These are phyloP conservation scores for Pisolithus albus DNA, from an alignment of 768 basidiomycete species.

Conservation along the genomic window DNA sequence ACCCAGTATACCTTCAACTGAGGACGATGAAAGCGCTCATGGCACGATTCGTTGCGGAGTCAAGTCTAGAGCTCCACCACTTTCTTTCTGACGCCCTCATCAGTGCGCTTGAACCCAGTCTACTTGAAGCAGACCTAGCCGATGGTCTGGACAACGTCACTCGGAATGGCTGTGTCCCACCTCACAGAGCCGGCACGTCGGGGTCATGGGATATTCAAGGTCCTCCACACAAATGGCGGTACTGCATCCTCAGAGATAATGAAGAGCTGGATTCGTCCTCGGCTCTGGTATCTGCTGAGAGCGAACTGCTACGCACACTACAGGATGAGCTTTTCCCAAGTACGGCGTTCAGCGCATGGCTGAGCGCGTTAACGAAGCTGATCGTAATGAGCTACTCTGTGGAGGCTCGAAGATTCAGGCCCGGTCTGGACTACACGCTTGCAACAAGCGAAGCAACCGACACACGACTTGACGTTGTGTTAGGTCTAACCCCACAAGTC, in stretches of 20 bases:
- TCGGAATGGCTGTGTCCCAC: constrained; percentile 50
- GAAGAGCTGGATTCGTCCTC: background rate
- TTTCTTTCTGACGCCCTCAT: constrained; percentile 74
- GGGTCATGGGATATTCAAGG: constrained; percentile 69
- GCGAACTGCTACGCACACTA: constrained; percentile 32
- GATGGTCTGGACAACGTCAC: constrained; percentile 53
- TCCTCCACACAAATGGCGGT: constrained; percentile 94
- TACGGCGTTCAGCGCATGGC: constrained; percentile 86
- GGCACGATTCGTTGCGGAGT: constrained; percentile 76
- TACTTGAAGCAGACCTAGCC: constrained; percentile 54
- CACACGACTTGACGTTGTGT: constrained; percentile 75
- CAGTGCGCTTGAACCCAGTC: constrained; percentile 52
- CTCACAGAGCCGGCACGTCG: constrained; percentile 57
- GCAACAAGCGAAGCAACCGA: constrained; percentile 82
- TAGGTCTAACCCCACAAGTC: constrained; percentile 75
- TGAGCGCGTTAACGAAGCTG: constrained; percentile 62
- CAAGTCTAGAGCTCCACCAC: constrained; percentile 80
- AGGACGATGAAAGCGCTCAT: constrained; percentile 77
- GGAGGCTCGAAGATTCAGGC: constrained; percentile 85
- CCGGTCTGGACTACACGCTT: constrained; percentile 91
- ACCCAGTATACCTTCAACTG: constrained; percentile 83
- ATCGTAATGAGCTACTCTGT: constrained; percentile 64
- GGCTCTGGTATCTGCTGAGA: constrained; percentile 6
- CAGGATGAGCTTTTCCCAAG: constrained; percentile 77
- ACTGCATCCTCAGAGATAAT: constrained; percentile 50